Conservation (phyloP, 768 basidiomycete species). For the Crassisporium funariophilum region DNA sequence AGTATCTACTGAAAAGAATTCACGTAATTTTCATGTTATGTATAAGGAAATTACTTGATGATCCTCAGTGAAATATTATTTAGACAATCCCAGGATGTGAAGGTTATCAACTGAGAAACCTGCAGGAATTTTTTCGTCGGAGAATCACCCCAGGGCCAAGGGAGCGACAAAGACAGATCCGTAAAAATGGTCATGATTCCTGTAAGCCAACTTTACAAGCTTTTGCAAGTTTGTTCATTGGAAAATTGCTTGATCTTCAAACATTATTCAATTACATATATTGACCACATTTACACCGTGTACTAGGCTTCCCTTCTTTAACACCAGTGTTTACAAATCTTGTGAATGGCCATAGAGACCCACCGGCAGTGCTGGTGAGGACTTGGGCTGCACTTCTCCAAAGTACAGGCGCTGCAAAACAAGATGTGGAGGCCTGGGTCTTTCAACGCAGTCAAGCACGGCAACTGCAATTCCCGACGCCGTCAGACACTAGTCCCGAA, state of each 20-base stretch:
- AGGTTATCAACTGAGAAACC: neutral
- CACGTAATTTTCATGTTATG: neutral
- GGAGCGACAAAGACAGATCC: neutral
- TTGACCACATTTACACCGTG: too few species aligned
- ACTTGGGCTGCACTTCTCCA: slow-evolving; percentile 34
- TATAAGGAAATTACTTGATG: neutral
- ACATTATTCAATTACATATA: neutral
- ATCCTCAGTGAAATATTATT: neutral
- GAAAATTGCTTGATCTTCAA: neutral
- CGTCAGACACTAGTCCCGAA: slow-evolving; percentile 3
- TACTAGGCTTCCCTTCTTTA: slow-evolving; percentile 21
- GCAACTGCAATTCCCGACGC: neutral
- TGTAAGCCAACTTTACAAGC: neutral
- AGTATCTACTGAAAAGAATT: neutral
- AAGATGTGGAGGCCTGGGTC: slow-evolving; percentile 27
- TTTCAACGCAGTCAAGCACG: slow-evolving; percentile 6
- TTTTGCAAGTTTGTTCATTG: neutral
- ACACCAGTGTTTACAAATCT: slow-evolving; percentile 24
- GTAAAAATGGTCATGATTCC: neutral
- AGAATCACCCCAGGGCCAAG: neutral
- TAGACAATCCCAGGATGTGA: slow-evolving; percentile 21
- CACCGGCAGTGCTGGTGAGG: slow-evolving; percentile 24
- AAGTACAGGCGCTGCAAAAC: slow-evolving; percentile 8
- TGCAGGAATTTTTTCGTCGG: slow-evolving; percentile 19
- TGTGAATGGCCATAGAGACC: slow-evolving; percentile 20